Conservation (phyloP, 768 basidiomycete genomes). For the Cystofilobasidium capitatum region DNA sequence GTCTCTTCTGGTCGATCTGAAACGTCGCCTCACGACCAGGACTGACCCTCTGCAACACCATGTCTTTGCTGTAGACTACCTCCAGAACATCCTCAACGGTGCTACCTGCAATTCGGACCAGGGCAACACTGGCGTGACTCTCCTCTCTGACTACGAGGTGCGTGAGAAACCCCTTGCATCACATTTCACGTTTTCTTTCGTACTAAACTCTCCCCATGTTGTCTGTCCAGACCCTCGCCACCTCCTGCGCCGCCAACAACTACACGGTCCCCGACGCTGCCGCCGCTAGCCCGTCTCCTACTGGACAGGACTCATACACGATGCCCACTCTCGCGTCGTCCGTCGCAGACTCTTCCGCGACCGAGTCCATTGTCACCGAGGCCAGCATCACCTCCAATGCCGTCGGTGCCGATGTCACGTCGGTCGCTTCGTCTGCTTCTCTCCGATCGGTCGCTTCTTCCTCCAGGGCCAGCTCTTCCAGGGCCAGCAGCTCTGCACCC, state of each 20-base stretch:
- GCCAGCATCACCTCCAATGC: neutral
- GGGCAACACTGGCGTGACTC: slow-evolving; percentile 37
- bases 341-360: neutral
- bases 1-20: no score
- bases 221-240: slow-evolving; percentile 28
- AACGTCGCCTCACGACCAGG: no score
- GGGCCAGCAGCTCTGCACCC: neutral
- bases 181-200: no score
- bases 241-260: slow-evolving; percentile 36
- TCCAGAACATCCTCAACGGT: slow-evolving; percentile 38
- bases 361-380: neutral
- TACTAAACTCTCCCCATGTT: neutral
- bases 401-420: neutral
- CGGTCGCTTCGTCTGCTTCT: neutral
- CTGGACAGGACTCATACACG: slow-evolving; percentile 31
- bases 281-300: slow-evolving; percentile 30
- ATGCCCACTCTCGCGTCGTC: slow-evolving; percentile 28
- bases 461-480: neutral
- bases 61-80: no score
- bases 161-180: no score
- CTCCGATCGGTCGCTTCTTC: neutral
- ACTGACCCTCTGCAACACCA: no score
- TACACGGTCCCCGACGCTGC: slow-evolving; percentile 33
- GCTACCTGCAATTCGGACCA: slow-evolving; percentile 39
- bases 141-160: slow-evolving; percentile 34